These are phyloP conservation scores for Lentithecium fluviatile DNA, from an alignment of 495 filamentous ascomycete species.

Conservation along the genomic window DNA sequence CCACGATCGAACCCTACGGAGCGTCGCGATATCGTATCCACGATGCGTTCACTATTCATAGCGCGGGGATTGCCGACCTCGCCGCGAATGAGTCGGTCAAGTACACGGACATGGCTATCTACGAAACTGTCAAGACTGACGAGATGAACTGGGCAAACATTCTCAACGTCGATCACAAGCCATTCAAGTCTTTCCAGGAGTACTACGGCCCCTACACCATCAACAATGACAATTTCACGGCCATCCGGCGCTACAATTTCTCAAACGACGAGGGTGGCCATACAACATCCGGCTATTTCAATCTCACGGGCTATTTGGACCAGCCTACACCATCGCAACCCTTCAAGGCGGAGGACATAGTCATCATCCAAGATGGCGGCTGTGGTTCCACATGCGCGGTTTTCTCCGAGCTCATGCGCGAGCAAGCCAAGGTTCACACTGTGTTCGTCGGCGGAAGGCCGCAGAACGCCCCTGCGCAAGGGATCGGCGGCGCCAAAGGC, in stretches of 20 bases:
- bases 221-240: slow-evolving; percentile 28
- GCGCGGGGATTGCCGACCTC: slow-evolving; percentile 1
- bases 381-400: slow-evolving; percentile 32
- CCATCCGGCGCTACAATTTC: slow-evolving; percentile 24
- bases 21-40: slow-evolving; percentile 25
- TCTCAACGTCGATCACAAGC: slow-evolving; percentile 11
- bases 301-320: slow-evolving; percentile 21
- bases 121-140: neutral
- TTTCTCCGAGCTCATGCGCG: slow-evolving; percentile 35
- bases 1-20: slow-evolving; percentile 17
- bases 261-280: slow-evolving; percentile 13
- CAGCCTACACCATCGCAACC: slow-evolving; percentile 15
- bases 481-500: slow-evolving; percentile 31
- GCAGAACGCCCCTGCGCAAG: slow-evolving; percentile 23
- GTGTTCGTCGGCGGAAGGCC: slow-evolving; percentile 33
- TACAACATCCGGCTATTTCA: slow-evolving; percentile 6
- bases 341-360: slow-evolving; percentile 29
- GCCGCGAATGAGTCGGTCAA: neutral
- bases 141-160: slow-evolving; percentile 5
- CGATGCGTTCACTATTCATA: slow-evolving; percentile 23
- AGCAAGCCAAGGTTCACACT: slow-evolving; percentile 28
- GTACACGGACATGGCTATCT: neutral
- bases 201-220: slow-evolving; percentile 28
- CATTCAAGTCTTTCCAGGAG: slow-evolving; percentile 17
- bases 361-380: slow-evolving; percentile 28